Evolutionary conservation across 2,329 filamentous ascomycete species (phyloP), one percentile per base, ranked within the genome.

Genomic region (Rhynchosporium graminicola): DNA sequence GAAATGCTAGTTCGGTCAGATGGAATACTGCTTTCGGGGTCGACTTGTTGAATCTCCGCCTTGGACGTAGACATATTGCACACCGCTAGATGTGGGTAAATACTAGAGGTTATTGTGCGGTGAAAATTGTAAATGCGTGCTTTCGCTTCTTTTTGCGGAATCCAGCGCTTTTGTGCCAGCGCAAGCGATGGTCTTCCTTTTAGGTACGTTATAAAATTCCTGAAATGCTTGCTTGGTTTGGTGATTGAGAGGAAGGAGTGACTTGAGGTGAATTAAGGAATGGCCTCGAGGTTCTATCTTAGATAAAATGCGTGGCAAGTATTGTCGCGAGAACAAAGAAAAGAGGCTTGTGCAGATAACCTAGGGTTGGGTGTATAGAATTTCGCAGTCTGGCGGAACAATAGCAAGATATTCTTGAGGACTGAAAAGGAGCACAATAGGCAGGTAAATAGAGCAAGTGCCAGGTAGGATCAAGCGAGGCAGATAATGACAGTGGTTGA

Each of bases 1-100:
- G 70, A 66, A 61, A 71, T 71, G 36, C 61, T 59, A 33, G 59
- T 54, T 58, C 36, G 42, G 54, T 62, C 31, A 61, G 63, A 63
- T 33, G 60, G 61, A 60, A 59, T 56, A 52, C 40, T 54, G 33
- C 63, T 45, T 52, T 60, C 50, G 43, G 68, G 46, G 45, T 43
- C 43, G 31, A 46, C 57, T 48, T 57, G 56, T 29, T 51, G 63
- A 8, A 15, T 26, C 33, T 51, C 29, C 13, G 26, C 33, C 28
- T 48, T 28, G 40, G 56, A 38, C 58, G 64, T 60, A 61, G 66
- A 65, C 68, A 71, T 70, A 54, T 63, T 58, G 47, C 55, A 36
- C 42, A 15, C 13, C 26, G 28, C 4, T 47, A 31, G 6, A 47
- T 38, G 31, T 45, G 7, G 33, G 20, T 47, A 48, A 45, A 28